phyloP scores from a whole-genome alignment of 495 filamentous ascomycete genomes.

The Penicillium atrosanguineum region DNA sequence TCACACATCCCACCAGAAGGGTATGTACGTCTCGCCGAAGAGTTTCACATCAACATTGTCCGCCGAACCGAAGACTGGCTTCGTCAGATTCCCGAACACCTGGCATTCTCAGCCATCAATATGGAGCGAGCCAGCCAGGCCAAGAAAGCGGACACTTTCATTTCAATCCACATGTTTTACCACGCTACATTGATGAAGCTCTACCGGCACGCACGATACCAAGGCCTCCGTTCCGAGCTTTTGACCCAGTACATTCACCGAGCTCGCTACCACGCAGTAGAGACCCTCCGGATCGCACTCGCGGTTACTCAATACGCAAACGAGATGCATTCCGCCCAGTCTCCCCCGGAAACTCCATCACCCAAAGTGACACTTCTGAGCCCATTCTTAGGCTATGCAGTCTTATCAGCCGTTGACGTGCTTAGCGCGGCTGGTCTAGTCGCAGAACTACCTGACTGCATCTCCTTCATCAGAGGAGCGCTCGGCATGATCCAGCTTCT shows the following conservation, averaged over 20 bases:
- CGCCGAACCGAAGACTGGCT: constrained; percentile 50
- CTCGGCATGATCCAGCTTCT: constrained; percentile 39
- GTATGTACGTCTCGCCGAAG: constrained; percentile 44
- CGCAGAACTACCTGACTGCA: constrained; percentile 38
- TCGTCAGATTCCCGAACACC: constrained; percentile 42
- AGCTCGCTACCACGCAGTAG: constrained; percentile 42
- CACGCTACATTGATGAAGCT: constrained; percentile 59
- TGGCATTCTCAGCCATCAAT: constrained; percentile 50
- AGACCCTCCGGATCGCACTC: constrained; percentile 35
- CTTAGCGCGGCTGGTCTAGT: constrained; percentile 38
- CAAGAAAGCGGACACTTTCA: constrained; percentile 51
- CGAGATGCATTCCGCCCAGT: constrained; percentile 20
- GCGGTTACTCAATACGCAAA: constrained; percentile 26
- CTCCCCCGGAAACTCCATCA: constrained; percentile 12
- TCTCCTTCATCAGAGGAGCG: constrained; percentile 44
- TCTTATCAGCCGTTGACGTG: constrained; percentile 48
- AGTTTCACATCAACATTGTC: constrained; percentile 49
- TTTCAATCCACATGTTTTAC: constrained; percentile 61
- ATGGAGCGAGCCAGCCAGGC: constrained; percentile 44
- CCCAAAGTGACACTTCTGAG: constrained; percentile 27
- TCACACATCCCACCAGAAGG: constrained; percentile 45
- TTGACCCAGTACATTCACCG: constrained; percentile 37
- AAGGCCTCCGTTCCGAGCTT: constrained; percentile 27
- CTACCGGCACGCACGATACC: constrained; percentile 56
- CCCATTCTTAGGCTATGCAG: constrained; percentile 44